These are phyloP conservation scores for Colletotrichum sp. DNA, from an alignment of 2,329 filamentous ascomycete genomes.

Conservation along the genomic window DNA sequence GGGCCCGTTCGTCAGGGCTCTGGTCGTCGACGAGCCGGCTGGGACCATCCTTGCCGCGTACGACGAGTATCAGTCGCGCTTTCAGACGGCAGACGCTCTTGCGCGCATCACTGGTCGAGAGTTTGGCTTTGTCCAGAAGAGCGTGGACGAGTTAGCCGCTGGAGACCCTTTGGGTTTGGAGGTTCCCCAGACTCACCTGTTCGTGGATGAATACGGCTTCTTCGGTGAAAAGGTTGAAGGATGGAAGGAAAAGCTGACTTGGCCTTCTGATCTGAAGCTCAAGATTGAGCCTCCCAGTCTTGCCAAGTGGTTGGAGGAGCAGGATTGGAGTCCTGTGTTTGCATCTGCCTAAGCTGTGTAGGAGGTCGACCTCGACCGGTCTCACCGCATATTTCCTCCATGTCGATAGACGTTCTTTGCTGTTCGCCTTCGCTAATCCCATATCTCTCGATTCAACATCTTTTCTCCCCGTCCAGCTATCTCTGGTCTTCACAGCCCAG, in stretches of 20 bases:
- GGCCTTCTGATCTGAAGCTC: not conserved
- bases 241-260: not conserved
- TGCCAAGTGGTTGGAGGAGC: not conserved
- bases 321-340: not conserved
- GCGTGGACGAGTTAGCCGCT: constrained; percentile 32
- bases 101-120: constrained; percentile 38
- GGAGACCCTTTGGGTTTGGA: not conserved
- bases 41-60: constrained; percentile 50
- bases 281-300: not conserved
- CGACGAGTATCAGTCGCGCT: constrained; percentile 39
- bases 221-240: not conserved
- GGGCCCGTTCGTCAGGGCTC: constrained; percentile 47
- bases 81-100: constrained; percentile 39
- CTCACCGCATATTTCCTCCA: not conserved
- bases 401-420: not conserved
- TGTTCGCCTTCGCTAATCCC: not conserved
- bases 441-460: not conserved
- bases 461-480: not conserved
- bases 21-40: constrained; percentile 43
- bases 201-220: not conserved
- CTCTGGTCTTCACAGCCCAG: not conserved
- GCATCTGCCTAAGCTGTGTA: not conserved
- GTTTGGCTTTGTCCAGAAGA: constrained; percentile 34
- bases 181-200: not conserved
- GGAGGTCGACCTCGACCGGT: not conserved